Evolutionary conservation across 495 filamentous ascomycete genomes (phyloP).

Genomic region (Talaromyces thailandensis): DNA sequence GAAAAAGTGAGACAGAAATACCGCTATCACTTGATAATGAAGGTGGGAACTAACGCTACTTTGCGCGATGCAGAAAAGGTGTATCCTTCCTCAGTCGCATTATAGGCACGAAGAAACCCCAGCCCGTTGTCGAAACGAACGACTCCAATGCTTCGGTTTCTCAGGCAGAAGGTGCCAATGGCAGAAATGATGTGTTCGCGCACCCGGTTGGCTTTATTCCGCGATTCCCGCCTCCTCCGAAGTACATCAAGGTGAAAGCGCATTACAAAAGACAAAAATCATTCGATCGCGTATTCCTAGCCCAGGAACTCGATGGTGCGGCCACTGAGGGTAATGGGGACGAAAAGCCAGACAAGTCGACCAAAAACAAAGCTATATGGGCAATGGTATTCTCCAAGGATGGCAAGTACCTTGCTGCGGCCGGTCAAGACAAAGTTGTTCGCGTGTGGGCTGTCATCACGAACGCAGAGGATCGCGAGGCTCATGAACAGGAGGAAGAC

Average conservation of each 20-base stretch:
- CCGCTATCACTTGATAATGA: neutral
- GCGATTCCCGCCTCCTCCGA: constrained; percentile 78
- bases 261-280: constrained; percentile 75
- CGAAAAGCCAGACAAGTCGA: constrained; percentile 17
- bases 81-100: constrained; percentile 89
- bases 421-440: constrained; percentile 77
- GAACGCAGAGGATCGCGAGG: constrained; percentile 65
- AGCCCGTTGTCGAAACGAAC: constrained; percentile 36
- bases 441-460: constrained; percentile 87
- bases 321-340: constrained; percentile 17
- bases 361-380: constrained; percentile 62
- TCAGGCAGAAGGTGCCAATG: constrained; percentile 63
- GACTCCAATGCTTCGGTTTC: constrained; percentile 62
- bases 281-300: constrained; percentile 82
- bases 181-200: constrained; percentile 71
- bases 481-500: constrained; percentile 63
- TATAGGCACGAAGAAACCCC: constrained; percentile 67
- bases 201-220: constrained; percentile 83
- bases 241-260: constrained; percentile 78
- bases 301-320: constrained; percentile 67
- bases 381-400: constrained; percentile 88
- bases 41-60: neutral
- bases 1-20: constrained; percentile 53
- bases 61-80: constrained; percentile 53
- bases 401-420: constrained; percentile 83